Base-by-base conservation (phyloP, 2,329 filamentous ascomycete genomes). In the Neurospora crassa region DNA sequence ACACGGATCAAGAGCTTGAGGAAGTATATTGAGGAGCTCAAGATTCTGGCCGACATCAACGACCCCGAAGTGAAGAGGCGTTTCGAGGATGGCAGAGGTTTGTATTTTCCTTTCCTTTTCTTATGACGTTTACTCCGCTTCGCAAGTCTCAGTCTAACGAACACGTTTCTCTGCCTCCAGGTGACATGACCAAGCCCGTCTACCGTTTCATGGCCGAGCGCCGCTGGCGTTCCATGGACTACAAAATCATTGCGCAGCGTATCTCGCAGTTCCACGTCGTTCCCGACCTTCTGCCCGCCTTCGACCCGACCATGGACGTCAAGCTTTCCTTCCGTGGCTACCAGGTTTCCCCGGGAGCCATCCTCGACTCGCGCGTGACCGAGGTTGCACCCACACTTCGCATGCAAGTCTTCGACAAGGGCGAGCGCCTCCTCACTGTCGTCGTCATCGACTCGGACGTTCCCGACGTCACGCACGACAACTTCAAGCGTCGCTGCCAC, bases 121-220 rank as follows among this genome's bases (percentile, higher is more conserved):
- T 53, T 12, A 18, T 4, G 4, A 24, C 20, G 16, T 59, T 29
- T 59, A 47, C 37, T 69, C 72, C 37, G 40, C 37, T 68, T 6
- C 20, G 5, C 12, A 20, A 2, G 43, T 47, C 43, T 16, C 45
- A 53, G 41, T 69, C 70, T 71, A 70, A 73, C 69, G 69, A 24
- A 72, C 42, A 40, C 16, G 20, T 7, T 47, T 12, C 11, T n/a
- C 12, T 37, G 14, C 34, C 34, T n/a, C n/a, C 75, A 97, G 94
- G 92, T 75, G 94, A 98, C 81, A 95, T 98, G 93, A 91, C 89
- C 84, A 97, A 97, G 81, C 95, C 95, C 74, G 94, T 99, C 79
- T 99, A 99, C 84, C 92, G 95, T 74, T 88, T 92, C 81, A 90
- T 98, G 69, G 93, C 95, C 73, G 88, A 97, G 78, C 84, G 87